phyloP scores from a whole-genome alignment of 768 basidiomycete species.

The Mycena belliarum region DNA sequence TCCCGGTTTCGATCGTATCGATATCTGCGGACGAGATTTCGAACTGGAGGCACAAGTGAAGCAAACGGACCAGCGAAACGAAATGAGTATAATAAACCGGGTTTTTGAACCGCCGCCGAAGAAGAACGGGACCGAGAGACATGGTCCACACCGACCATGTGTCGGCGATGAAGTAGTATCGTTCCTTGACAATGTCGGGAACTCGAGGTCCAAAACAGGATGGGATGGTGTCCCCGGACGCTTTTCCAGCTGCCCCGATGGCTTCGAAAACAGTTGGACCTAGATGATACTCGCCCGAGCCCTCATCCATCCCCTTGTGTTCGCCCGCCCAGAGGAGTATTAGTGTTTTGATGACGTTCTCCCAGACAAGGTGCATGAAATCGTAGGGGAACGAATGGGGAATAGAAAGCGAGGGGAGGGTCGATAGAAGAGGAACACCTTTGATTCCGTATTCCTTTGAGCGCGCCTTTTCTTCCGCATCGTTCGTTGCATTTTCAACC shows the following conservation, averaged over 20 bases:
- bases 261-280: conserved; percentile 32
- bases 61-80: conserved; percentile 10
- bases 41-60: conserved; percentile 33
- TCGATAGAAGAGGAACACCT: conserved; percentile 33
- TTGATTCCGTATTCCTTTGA: conserved; percentile 35
- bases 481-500: conserved; percentile 21
- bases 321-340: conserved; percentile 36
- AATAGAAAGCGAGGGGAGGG: conserved; percentile 34
- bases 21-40: conserved; percentile 25
- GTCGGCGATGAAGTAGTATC: not conserved
- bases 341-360: conserved; percentile 35
- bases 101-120: not conserved
- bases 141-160: not conserved
- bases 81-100: not conserved
- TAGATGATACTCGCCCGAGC: conserved; percentile 27
- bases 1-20: conserved; percentile 24
- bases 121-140: not conserved
- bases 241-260: conserved; percentile 1
- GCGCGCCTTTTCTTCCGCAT: conserved; percentile 19
- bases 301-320: conserved; percentile 21
- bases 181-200: not conserved
- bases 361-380: conserved; percentile 44
- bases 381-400: conserved; percentile 43
- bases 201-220: not conserved
- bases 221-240: not conserved